phyloP scores from a whole-genome alignment of 2,329 filamentous ascomycete species.

The Exophiala viscosa region DNA sequence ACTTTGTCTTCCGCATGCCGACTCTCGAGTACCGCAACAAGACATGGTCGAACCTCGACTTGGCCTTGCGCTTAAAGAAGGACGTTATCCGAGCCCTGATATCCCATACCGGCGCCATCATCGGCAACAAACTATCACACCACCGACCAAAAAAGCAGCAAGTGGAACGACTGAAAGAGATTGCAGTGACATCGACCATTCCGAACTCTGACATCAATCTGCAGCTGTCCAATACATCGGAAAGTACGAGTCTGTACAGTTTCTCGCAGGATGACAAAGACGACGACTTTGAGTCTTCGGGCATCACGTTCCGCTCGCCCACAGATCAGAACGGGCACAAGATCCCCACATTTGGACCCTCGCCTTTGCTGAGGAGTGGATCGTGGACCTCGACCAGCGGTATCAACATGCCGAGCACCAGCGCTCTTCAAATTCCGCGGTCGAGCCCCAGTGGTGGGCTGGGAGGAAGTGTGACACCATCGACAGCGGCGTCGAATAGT shows the following conservation, averaged over 20 bases:
- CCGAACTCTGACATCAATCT: slow-evolving; percentile 37
- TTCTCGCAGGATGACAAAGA: slow-evolving; percentile 24
- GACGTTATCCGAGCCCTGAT: slow-evolving; percentile 92
- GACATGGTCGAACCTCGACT: slow-evolving; percentile 96
- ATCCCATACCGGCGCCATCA: slow-evolving; percentile 90
- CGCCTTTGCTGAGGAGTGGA: slow-evolving; percentile 15
- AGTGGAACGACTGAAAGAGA: slow-evolving; percentile 72
- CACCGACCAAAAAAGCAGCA: slow-evolving; percentile 78
- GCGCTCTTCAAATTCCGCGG: background rate
- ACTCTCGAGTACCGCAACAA: slow-evolving; percentile 97
- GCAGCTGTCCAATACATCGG: slow-evolving; percentile 27
- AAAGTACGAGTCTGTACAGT: slow-evolving; percentile 28
- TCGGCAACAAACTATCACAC: slow-evolving; percentile 93
- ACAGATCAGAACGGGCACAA: slow-evolving; percentile 17
- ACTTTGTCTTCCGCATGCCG: slow-evolving; percentile 94
- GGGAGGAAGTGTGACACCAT: too few species aligned
- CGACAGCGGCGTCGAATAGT: background rate
- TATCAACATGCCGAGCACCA: slow-evolving; percentile 8
- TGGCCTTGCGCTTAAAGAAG: slow-evolving; percentile 88
- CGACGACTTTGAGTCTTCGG: slow-evolving; percentile 23
- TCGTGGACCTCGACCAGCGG: slow-evolving; percentile 11
- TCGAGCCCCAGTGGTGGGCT: background rate
- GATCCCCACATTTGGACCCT: slow-evolving; percentile 11
- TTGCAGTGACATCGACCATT: slow-evolving; percentile 71
- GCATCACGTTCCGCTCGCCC: slow-evolving; percentile 23